These are phyloP conservation scores for Leccinum broughii DNA, from an alignment of 768 basidiomycete species.

Conservation along the genomic window DNA sequence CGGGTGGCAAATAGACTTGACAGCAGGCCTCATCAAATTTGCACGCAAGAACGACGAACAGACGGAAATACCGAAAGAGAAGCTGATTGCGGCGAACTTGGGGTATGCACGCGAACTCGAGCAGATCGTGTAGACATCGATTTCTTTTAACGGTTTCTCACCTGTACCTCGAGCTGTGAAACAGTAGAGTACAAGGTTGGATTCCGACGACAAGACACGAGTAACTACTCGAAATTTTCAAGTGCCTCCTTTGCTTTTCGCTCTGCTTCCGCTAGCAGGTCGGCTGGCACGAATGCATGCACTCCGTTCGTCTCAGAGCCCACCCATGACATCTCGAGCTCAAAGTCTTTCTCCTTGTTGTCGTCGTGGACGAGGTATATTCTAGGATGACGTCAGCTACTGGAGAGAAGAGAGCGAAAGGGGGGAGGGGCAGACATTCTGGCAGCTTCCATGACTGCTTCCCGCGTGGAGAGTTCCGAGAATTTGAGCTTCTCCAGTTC, in stretches of 20 bases:
- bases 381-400: constrained; percentile 42
- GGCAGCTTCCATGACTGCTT: constrained; percentile 92
- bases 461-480: constrained; percentile 70
- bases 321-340: constrained; percentile 97
- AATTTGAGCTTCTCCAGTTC: constrained; percentile 96
- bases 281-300: constrained; percentile 83
- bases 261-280: constrained; percentile 84
- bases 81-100: constrained; percentile 75
- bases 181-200: constrained; percentile 8
- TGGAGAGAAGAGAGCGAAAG: background rate
- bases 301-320: constrained; percentile 77
- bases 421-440: constrained; percentile 70
- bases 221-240: constrained; percentile 57
- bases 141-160: background rate
- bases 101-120: constrained; percentile 85
- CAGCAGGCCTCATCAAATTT: constrained; percentile 71
- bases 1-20: constrained; percentile 80
- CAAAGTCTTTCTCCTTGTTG: constrained; percentile 97
- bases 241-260: constrained; percentile 83
- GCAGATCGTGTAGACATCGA: constrained; percentile 73
- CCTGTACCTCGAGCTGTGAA: background rate
- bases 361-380: constrained; percentile 98
- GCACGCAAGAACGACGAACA: constrained; percentile 79
- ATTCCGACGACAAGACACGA: constrained; percentile 27
- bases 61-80: constrained; percentile 82